Evolutionary conservation across 371 early-diverging fungal species (phyloP).

Genomic region (Mortierella sp.): DNA sequence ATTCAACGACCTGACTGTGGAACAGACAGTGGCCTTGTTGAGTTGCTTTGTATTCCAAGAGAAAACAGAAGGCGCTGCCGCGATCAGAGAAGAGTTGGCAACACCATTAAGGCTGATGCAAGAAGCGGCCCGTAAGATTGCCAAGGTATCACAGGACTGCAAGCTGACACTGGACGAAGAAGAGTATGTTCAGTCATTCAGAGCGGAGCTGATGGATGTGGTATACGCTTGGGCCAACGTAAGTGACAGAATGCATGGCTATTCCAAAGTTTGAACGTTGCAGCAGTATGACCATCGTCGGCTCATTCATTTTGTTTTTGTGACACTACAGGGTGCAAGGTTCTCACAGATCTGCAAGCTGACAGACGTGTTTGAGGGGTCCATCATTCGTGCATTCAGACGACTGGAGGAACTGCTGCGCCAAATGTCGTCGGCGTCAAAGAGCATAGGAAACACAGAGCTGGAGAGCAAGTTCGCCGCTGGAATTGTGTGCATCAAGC

Average conservation of each 20-base stretch:
- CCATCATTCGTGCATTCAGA: constrained; percentile 95
- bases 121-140: constrained; percentile 90
- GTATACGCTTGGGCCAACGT: constrained; percentile 93
- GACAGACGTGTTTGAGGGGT: constrained; percentile 98
- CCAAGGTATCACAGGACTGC: constrained; percentile 88
- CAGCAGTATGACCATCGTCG: not conserved
- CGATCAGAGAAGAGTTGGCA: constrained; percentile 79
- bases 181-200: constrained; percentile 86
- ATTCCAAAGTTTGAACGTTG: not conserved
- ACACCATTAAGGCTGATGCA: constrained; percentile 86
- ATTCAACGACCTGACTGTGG: constrained; percentile 93
- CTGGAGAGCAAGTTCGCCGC: constrained; percentile 97
- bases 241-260: constrained; percentile 13
- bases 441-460: constrained; percentile 97
- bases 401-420: constrained; percentile 97
- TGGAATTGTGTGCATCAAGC: constrained; percentile 92
- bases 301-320: not conserved
- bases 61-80: constrained; percentile 63
- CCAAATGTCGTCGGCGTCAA: constrained; percentile 96
- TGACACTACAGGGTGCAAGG: constrained; percentile 79
- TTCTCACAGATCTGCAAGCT: constrained; percentile 97
- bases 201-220: constrained; percentile 96
- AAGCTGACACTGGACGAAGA: constrained; percentile 82
- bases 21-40: constrained; percentile 92
- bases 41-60: constrained; percentile 97